Base-by-base conservation (phyloP, 2,329 filamentous ascomycete species). In the Blastomyces emzantsi region DNA sequence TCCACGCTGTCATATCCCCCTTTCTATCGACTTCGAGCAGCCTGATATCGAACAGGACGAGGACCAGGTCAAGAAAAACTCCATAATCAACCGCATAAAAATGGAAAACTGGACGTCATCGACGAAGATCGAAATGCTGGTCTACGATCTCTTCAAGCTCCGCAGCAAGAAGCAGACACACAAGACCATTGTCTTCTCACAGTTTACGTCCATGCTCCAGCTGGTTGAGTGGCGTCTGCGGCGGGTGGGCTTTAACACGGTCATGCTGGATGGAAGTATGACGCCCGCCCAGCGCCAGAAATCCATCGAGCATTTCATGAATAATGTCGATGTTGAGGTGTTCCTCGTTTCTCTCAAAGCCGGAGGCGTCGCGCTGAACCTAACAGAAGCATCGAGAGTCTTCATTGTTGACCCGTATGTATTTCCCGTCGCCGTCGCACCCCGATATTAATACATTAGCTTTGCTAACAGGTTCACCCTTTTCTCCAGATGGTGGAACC, bases 91-190 rank as follows among this genome's bases (percentile, higher is more conserved):
- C 75, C 90, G 94, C 63, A 97, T 99, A 78, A 91, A 93, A 77
- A 97, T 97, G 92, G 90, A 96, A 74, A 90, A 97, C 71, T 99
- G 94, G 94, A 96, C 92, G 0, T 96, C 91, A 0, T 97, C 92
- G 0, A 97, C 92, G 66, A 99, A 99, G 80, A 99, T 99, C 68
- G 94, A 99, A 78, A 87, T 96, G 74, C 85, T 99, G 6, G 89
- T 97, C 11, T 95, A 97, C 72, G 92, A 97, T 72, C 83, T 99
- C 2, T 94, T 96, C 80, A 89, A 90, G 75, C 83, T 97, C 49
- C 87, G 94, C 64, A 96, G 90, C 64, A 90, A 96, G 78, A 96
- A 95, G 74, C 87, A 92, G 66, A 95, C 92, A 0, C 88, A 94
- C 75, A 99, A 99, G 79, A 95, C 90, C 3, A 97, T 97, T 72